Percentiles rank a stretch among this genome's conserved stretches.
Conservation (phyloP, 768 basidiomycete genomes). For the Suillus variegatus region DNA sequence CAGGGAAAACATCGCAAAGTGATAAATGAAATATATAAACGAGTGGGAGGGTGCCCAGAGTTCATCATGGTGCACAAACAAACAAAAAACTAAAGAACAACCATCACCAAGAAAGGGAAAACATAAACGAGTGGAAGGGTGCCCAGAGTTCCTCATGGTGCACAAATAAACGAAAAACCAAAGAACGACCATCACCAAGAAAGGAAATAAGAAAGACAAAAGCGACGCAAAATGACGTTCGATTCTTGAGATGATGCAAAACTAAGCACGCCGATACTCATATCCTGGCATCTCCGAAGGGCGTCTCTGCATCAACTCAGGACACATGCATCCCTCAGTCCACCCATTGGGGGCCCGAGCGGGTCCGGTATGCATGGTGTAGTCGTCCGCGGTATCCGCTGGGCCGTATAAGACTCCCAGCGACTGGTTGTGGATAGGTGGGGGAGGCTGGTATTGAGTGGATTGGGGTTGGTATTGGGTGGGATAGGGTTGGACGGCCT, state of each 20-base stretch:
- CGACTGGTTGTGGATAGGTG: neutral
- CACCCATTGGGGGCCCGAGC: neutral
- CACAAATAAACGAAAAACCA: neutral
- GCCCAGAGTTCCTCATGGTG: too few species aligned
- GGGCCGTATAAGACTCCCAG: neutral
- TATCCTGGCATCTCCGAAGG: neutral
- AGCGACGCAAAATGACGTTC: too few species aligned
- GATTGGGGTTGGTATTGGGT: too few species aligned
- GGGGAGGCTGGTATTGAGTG: neutral
- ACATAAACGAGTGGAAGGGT: too few species aligned
- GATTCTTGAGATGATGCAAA: neutral
- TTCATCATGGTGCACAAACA: neutral
- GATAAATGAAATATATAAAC: too few species aligned
- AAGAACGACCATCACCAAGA: too few species aligned
- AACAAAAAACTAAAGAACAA: neutral
- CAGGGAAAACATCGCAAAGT: too few species aligned
- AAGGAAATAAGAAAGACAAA: neutral
- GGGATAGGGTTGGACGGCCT: too few species aligned
- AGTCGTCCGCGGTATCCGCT: too few species aligned
- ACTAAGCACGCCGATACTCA: neutral
- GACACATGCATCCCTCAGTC: neutral
- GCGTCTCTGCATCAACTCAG: neutral
- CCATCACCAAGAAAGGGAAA: neutral
- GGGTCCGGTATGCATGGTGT: neutral
- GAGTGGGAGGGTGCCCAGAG: too few species aligned